These are phyloP conservation scores for Canavalia ensiformis DNA, from an alignment of 306 rosid species.

Conservation along the genomic window DNA sequence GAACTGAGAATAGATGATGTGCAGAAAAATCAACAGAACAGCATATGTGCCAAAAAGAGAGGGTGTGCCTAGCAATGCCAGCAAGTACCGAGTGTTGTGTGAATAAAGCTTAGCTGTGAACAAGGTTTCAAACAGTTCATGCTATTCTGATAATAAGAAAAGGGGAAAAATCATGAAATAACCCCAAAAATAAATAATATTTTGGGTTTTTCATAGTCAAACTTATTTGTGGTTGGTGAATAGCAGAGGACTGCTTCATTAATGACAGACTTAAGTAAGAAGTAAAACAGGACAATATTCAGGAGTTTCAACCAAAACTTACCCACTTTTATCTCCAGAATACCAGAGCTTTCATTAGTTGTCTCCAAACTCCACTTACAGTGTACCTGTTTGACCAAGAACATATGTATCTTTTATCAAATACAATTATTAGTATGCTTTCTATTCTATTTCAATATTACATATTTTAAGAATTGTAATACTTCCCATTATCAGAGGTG, in stretches of 20 bases:
- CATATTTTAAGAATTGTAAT: neutral
- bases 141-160: neutral
- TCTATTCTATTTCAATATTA: slow-evolving; percentile 22
- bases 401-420: slow-evolving; percentile 28
- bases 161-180: neutral
- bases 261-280: slow-evolving; percentile 9
- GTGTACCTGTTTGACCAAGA: slow-evolving; percentile 74
- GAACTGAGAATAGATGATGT: too few relatives aligned
- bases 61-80: neutral
- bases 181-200: neutral
- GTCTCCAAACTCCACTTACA: slow-evolving; percentile 84
- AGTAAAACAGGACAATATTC: slow-evolving; percentile 30
- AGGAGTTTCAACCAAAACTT: slow-evolving; percentile 56
- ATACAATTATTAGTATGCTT: slow-evolving; percentile 7
- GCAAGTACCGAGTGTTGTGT: neutral
- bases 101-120: slow-evolving; percentile 1
- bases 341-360: slow-evolving; percentile 65
- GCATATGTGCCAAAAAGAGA: neutral
- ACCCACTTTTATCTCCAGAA: slow-evolving; percentile 88
- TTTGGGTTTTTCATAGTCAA: neutral
- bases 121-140: neutral
- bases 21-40: neutral
- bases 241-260: slow-evolving; percentile 28
- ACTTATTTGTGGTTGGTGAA: slow-evolving; percentile 24
- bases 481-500: slow-evolving; percentile 16